Conservation (phyloP, 2,329 filamentous ascomycete genomes). For the Gnomoniopsis sp. region DNA sequence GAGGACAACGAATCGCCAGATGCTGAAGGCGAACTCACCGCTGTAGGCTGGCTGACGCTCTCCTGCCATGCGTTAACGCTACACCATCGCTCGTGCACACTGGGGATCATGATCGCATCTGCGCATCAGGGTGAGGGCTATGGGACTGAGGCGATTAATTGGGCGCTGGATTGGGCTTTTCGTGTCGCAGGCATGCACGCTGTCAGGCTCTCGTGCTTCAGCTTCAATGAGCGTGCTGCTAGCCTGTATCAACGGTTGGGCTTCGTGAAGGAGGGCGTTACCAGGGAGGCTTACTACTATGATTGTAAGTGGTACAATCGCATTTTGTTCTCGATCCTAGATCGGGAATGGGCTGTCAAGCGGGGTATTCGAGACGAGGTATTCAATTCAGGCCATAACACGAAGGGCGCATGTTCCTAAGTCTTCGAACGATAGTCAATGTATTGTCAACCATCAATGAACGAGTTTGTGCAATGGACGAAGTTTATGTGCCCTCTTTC, state of each 20-base stretch:
- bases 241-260: conserved; percentile 42
- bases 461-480: no score
- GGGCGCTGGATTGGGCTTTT: conserved; percentile 46
- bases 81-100: conserved; percentile 9
- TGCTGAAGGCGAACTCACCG: not conserved
- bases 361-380: not conserved
- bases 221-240: conserved; percentile 39
- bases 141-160: conserved; percentile 43
- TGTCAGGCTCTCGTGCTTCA: conserved; percentile 36
- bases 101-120: conserved; percentile 12
- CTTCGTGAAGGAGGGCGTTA: conserved; percentile 40
- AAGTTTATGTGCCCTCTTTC: no score
- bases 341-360: conserved; percentile 33
- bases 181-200: conserved; percentile 39
- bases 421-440: no score
- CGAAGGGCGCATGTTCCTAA: no score
- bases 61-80: conserved; percentile 5
- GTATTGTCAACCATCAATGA: no score
- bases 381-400: no score
- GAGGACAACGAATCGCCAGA: not conserved
- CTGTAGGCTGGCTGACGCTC: conserved; percentile 13
- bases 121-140: conserved; percentile 29
- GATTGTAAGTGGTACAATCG: conserved; percentile 38
- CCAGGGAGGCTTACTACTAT: conserved; percentile 38
- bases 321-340: conserved; percentile 34